Percentiles rank a stretch among this genome's conserved stretches.
These are phyloP conservation scores for Pichia membranifaciens DNA, from an alignment of 805 yeast species.

Conservation along the genomic window DNA sequence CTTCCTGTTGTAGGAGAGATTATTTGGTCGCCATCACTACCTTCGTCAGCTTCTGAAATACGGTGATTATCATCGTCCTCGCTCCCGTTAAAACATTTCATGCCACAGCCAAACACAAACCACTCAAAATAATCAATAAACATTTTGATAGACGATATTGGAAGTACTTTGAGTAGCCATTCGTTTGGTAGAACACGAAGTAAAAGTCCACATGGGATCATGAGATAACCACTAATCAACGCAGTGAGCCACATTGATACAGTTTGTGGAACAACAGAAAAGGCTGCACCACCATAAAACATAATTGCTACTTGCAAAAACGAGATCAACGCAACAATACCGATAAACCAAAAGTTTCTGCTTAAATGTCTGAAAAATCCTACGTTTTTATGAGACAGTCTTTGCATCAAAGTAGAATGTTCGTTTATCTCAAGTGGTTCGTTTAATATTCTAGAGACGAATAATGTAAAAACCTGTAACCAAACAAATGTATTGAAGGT, in stretches of 20 bases:
- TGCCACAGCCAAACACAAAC: constrained; percentile 17
- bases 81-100: not conserved
- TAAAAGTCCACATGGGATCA: constrained; percentile 74
- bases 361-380: constrained; percentile 79
- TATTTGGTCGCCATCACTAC: not conserved
- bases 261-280: constrained; percentile 73
- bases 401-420: constrained; percentile 46
- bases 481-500: constrained; percentile 96
- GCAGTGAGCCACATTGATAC: constrained; percentile 90
- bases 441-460: constrained; percentile 86
- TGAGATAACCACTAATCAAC: constrained; percentile 67
- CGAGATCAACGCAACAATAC: constrained; percentile 67
- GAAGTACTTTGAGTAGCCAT: constrained; percentile 63
- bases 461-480: constrained; percentile 92
- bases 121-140: constrained; percentile 16
- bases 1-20: no score
- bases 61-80: not conserved
- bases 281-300: constrained; percentile 97
- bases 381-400: constrained; percentile 59
- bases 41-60: not conserved
- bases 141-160: constrained; percentile 44
- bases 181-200: constrained; percentile 80
- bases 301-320: constrained; percentile 84
- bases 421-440: constrained; percentile 57
- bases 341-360: constrained; percentile 76